Base-by-base conservation (phyloP, 208 protist species). In the Phytomonas francai region DNA sequence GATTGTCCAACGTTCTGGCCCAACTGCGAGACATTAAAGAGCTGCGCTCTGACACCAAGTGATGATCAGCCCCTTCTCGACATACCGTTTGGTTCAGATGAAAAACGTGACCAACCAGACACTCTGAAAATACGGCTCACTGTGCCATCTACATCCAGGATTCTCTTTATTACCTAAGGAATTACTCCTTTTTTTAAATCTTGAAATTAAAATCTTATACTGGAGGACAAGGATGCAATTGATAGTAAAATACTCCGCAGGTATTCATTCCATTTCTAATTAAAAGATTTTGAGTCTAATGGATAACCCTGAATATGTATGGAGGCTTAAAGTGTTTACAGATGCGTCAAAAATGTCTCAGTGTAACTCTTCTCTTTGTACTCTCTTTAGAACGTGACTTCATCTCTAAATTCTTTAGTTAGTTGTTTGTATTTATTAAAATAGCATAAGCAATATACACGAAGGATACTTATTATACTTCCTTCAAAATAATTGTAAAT, bases 1-100 rank as follows among this genome's bases (percentile, higher is more conserved):
- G 70, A 36, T 77, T 83, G 60, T 72, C 78, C 29, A 54, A 39
- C 0, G 73, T 78, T 0, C 78, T 93, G n/a, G 67, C 78, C 14
- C 56, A 74, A 11, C 72, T 93, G 58, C 80, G 84, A 22, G 70
- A 65, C 1, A 74, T 80, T 54, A 19, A 54, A 54, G 25, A 54
- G 19, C 19, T 54, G 2, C 19, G 45, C 45, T 8, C 16, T 1
- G 45, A 54, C 45, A 25, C 19, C 22, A 19, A 54, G 45, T 4
- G 45, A 54, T 19, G 19, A 54, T 16, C 19, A 54, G 25, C 16
- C 31, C 7, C 16, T 49, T 25, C 3, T 4, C 14, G 33, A 0
- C 30, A 31, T 65, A 14, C 3, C 27, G 4, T 45, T 65, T 42
- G 6, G 5, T 27, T 12, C 16, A 42, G 32, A 29, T 2, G 45